Conservation (phyloP, 495 filamentous ascomycete species). For the Pyrenula massariospora region DNA sequence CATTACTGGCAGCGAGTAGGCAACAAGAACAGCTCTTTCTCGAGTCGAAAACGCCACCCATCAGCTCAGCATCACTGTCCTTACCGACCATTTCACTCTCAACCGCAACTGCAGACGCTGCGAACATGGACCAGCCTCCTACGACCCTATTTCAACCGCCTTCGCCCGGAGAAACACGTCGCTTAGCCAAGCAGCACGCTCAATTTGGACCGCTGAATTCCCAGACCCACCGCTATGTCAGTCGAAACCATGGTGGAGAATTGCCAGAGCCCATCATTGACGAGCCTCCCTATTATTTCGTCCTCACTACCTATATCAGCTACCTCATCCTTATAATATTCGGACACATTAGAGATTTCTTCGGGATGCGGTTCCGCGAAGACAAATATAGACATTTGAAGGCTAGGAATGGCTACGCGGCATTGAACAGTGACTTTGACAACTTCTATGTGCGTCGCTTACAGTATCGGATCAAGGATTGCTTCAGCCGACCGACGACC, state of each 20-base stretch:
- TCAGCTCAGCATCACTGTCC: conserved; percentile 61
- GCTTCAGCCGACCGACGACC: conserved; percentile 82
- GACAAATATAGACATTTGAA: conserved; percentile 75
- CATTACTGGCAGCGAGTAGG: conserved; percentile 47
- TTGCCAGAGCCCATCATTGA: conserved; percentile 81
- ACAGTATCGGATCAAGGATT: conserved; percentile 92
- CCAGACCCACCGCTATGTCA: conserved; percentile 73
- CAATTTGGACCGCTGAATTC: conserved; percentile 84
- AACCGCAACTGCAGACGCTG: conserved; percentile 71
- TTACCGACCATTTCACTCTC: conserved; percentile 89
- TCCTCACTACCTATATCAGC: conserved; percentile 93
- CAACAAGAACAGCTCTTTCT: conserved; percentile 44
- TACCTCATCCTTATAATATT: conserved; percentile 93
- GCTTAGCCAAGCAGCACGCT: conserved; percentile 66
- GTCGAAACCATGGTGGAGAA: conserved; percentile 63
- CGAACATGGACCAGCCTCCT: conserved; percentile 56
- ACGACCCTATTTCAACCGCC: conserved; percentile 86
- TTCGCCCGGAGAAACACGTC: conserved; percentile 70
- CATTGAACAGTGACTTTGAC: conserved; percentile 97
- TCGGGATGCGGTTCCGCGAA: conserved; percentile 86
- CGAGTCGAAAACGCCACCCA: conserved; percentile 39
- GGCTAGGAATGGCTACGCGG: conserved; percentile 77
- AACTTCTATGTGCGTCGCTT: conserved; percentile 92
- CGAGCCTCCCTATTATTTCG: conserved; percentile 91
- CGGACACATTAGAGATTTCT: conserved; percentile 92